phyloP scores from a whole-genome alignment of 306 rosid species.

The Lathyrus tuberosus region DNA sequence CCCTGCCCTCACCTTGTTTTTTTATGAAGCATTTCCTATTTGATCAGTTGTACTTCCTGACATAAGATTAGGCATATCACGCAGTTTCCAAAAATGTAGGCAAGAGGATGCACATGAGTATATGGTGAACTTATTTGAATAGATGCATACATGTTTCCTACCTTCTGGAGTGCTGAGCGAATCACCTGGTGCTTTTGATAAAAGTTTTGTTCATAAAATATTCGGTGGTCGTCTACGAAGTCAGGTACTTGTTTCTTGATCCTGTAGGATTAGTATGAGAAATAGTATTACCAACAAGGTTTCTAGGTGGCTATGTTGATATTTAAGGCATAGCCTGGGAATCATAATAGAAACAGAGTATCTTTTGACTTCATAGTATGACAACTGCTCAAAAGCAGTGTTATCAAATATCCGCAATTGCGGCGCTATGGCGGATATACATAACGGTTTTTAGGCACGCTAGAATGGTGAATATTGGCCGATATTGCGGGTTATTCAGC shows the following conservation, averaged over 20 bases:
- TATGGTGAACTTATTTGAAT: constrained; percentile 98
- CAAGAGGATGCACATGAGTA: constrained; percentile 99
- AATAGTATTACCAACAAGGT: neutral
- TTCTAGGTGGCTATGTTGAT: constrained; percentile 12
- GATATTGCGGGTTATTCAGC: too few relatives aligned
- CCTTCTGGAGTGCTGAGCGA: too few relatives aligned
- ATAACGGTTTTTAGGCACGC: too few relatives aligned
- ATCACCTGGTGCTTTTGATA: too few relatives aligned
- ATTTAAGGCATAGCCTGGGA: neutral
- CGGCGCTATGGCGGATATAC: too few relatives aligned
- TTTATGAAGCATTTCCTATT: neutral
- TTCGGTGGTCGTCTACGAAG: constrained; percentile 95
- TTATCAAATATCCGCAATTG: too few relatives aligned
- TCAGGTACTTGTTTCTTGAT: constrained; percentile 59
- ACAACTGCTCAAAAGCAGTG: neutral
- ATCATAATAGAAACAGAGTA: neutral
- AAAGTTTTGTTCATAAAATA: constrained; percentile 95
- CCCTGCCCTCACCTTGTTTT: neutral
- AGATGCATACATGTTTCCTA: constrained; percentile 96
- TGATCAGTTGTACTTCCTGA: constrained; percentile 52
- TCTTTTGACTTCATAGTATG: neutral
- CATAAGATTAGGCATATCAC: constrained; percentile 76
- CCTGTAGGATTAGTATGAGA: neutral
- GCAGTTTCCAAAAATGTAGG: constrained; percentile 80
- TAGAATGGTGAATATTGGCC: too few relatives aligned